Percentiles rank a stretch among this genome's conserved stretches.
These are phyloP conservation scores for Pezicula neosporulosa DNA, from an alignment of 2,329 filamentous ascomycete genomes.

Conservation along the genomic window DNA sequence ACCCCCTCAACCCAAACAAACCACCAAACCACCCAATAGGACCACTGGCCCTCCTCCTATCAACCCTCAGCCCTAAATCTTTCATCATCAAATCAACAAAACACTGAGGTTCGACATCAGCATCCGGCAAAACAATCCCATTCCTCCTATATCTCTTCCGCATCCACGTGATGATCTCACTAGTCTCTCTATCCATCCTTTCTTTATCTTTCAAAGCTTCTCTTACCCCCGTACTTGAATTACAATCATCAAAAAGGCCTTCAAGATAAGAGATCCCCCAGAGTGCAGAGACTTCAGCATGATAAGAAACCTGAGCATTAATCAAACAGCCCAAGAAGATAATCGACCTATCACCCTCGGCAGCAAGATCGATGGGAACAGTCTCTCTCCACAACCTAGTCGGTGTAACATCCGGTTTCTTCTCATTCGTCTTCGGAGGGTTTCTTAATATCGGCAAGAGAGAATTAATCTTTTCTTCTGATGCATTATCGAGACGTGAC, in stretches of 20 bases:
- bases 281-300: background rate
- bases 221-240: constrained; percentile 9
- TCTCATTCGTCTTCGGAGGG: background rate
- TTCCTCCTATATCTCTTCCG: constrained; percentile 57
- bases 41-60: constrained; percentile 36
- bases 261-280: background rate
- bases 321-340: background rate
- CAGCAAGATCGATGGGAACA: background rate
- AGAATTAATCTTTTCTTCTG: background rate
- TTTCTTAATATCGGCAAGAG: constrained; percentile 4
- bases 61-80: constrained; percentile 53
- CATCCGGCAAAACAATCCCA: constrained; percentile 56
- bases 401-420: background rate
- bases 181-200: background rate
- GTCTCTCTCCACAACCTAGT: background rate
- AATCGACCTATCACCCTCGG: background rate
- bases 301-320: background rate
- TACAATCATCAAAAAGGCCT: background rate
- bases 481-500: constrained; percentile 1
- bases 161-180: constrained; percentile 30
- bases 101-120: constrained; percentile 69
- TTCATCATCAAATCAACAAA: constrained; percentile 64
- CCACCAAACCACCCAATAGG: background rate
- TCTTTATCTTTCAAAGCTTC: background rate
- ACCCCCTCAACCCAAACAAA: constrained; percentile 35